Base-by-base conservation (phyloP, 139 green algal genomes). In the Raphidocelis subcapitata region DNA sequence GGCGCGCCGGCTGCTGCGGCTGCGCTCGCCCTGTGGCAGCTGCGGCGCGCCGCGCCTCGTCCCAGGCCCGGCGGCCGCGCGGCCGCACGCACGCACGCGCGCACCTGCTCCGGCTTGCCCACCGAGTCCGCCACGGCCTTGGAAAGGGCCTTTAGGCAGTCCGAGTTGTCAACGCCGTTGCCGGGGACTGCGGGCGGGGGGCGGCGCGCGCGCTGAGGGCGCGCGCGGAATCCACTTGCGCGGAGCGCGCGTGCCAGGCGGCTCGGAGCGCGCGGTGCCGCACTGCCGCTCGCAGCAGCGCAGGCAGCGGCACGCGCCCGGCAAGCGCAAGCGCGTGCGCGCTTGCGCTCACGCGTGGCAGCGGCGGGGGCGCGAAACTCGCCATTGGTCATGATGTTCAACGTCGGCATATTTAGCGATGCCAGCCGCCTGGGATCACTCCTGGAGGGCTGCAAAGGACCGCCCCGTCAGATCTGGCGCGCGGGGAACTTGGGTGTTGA, bases 101-200 rank as follows among this genome's bases (percentile, higher is more conserved):
- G 1, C 26, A 75, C 70, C 80, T 79, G 59, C 74, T 90, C 85
- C 3, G 85, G 85, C 75, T 90, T 90, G 67, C 83, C 80, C 0
- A 84, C 66, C 5, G 54, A 54, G 1, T 49, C 33, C 0, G 80
- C 54, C 8, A 85, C 83, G 14, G 85, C 77, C 28, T 78, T 86
- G 2, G 70, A 82, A 3, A 89, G 71, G 0, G 75, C 73, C 29
- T 76, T 77, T 1, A 87, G 49, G 1, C 76, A 49, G 20, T 89
- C 82, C 0, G 54, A 76, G 24, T 65, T 62, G 24, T 75, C 73
- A 23, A 87, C 61, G 5, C 61, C 37, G 63, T 90, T 74, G 8
- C 75, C 77, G 3, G 83, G 80, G 20, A 85, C 83, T 89, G 76
- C 79, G 51, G 24, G 24, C 24, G 37, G 14, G 1, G 18, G 49